Evolutionary conservation across 177 flowering plant species (phyloP), one percentile per base, ranked within the genome.

Genomic region (Vitis hybrid): DNA sequence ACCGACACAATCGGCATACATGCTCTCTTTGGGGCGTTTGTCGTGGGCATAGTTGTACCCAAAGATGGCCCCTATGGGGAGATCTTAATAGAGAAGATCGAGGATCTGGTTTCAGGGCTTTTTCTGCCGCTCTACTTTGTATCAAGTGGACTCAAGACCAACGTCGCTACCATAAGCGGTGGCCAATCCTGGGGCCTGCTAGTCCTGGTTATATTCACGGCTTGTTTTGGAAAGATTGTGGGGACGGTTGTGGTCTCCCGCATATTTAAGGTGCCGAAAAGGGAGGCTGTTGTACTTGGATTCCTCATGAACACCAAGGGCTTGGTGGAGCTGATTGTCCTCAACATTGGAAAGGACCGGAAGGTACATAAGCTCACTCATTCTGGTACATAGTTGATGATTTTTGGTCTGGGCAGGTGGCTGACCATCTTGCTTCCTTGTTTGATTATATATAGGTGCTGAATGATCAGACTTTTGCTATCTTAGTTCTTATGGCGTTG

Each of bases 261-360:
- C 54, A 11, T 72, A 1, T 80, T 50, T 21, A 82, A 72, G 78
- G 71, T 88, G 24, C 86, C 85, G 0, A 15, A 46, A 0, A 61
- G 74, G 18, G 91, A 89, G 68, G 75, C 90, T 6, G 19, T 82
- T 9, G 72, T 89, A 1, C 85, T 89, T 0, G 93, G 90, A 2
- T 73, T 89, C 35, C 78, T 89, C 3, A 89, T 89, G 93, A 89
- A 89, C 76, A 87, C 88, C 2, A 89, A 84, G 64, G 93, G 93
- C 3, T 51, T 87, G 51, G 85, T 87, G 17, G 92, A 88, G 82
- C 84, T 88, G 46, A 85, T 88, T 56, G 91, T 86, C 54, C 88
- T 89, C 78, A 89, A 89, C 75, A 83, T 87, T 60, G 93, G 91
- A 66, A 89, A 84, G 64, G 93, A 89, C 60, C 35, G 85, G 14